Evolutionary conservation across 1,284 basidiomycete genomes (phyloP), one percentile per base, ranked within the genome.

Genomic region (Trametes polyzona): DNA sequence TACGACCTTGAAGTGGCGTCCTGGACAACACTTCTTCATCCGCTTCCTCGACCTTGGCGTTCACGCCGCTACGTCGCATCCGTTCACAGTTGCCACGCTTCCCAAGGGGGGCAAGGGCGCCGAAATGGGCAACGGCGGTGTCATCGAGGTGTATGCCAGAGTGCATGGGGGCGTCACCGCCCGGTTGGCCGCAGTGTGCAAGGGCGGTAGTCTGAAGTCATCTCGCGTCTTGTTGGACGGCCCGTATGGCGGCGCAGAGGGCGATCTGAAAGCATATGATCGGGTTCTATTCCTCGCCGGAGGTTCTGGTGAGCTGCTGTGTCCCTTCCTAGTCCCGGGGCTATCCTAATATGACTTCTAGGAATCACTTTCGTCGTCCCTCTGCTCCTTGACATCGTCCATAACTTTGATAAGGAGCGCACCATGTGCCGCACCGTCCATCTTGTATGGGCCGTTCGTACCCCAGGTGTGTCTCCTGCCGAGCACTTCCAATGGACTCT

Each of bases 11-110:
- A 61, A 50, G 19, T 78, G 77, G 77, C 55, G 58, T 4, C 73
- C 76, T 0, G 78, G 78, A 3, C 77, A 78, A 62, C 76, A 78
- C 63, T 72, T 73, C 63, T 78, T 77, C 58, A 61, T 79, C 29
- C 74, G 77, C 24, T 71, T 79, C 63, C 55, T 72, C 36, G 47
- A 54, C 42, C 51, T 58, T 4, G 57, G 57, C 17, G 16, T 54
- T 19, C 57, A 58, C 17, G 60, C 61, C 14, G 51, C 66, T 16
- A 71, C 71, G 37, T 70, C 74, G 23, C 78, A 79, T 59, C 78
- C 78, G 14, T 77, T 78, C 65, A 77, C 77, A 5, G 65, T 78
- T 35, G 65, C 74, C 2, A 73, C 71, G 24, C 58, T 74, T 8
- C 65, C 72, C 3, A 48, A n/a, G 11, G 35, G 40, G 2, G 43